A percentile compares a stretch with the other conserved stretches of the same genome.
Conservation (phyloP, 352 stramenopile species). For the Phytophthora tubulina region DNA sequence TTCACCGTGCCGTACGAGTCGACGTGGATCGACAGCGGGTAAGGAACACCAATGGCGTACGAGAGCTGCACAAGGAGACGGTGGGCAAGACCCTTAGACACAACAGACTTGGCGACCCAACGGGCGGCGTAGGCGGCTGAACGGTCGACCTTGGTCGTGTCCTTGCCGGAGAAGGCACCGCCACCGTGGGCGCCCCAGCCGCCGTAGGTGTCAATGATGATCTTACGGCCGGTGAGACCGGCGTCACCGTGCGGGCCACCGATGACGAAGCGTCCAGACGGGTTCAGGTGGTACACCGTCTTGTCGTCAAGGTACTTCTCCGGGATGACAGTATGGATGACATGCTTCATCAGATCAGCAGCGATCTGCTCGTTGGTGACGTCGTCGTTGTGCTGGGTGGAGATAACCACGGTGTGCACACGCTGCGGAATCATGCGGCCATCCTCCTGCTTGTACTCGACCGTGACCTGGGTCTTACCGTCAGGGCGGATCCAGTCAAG, state of each 20-base stretch:
- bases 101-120: constrained; percentile 99
- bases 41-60: constrained; percentile 98
- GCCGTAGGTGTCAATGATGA: constrained; percentile 99
- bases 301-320: constrained; percentile 99
- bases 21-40: constrained; percentile 98
- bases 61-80: constrained; percentile 98
- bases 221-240: constrained; percentile 99
- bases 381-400: constrained; percentile 98
- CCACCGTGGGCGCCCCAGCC: constrained; percentile 99
- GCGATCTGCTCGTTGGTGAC: constrained; percentile 99
- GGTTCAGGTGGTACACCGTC: constrained; percentile 99
- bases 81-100: constrained; percentile 95
- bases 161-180: constrained; percentile 99
- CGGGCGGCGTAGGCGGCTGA: constrained; percentile 98
- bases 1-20: constrained; percentile 99
- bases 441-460: constrained; percentile 98
- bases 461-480: constrained; percentile 99
- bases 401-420: constrained; percentile 99
- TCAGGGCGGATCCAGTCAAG: constrained; percentile 99
- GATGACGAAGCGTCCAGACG: constrained; percentile 99
- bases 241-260: constrained; percentile 98
- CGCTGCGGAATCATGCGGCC: constrained; percentile 96
- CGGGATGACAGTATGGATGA: constrained; percentile 98
- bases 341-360: constrained; percentile 98
- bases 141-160: constrained; percentile 99